A percentile compares a stretch with the other conserved stretches of the same genome.
Evolutionary conservation across 139 green algal species (phyloP).

Genomic region (Ostreobium quekettii): DNA sequence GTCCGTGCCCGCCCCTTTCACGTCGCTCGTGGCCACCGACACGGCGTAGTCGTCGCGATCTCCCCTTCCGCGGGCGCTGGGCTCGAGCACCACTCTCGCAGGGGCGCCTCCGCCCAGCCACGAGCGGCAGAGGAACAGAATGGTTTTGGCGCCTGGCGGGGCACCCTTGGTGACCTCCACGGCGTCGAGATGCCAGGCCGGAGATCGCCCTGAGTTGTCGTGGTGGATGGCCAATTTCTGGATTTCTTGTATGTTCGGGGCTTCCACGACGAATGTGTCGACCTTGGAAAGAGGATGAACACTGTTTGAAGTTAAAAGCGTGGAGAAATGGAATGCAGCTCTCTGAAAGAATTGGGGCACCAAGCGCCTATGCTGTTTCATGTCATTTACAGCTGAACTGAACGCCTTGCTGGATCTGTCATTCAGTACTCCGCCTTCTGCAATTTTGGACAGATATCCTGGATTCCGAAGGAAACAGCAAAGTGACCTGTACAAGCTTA

Average conservation of each 20-base stretch:
- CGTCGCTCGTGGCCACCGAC: conserved; percentile 34
- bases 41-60: conserved; percentile 8
- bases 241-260: conserved; percentile 22
- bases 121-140: not conserved
- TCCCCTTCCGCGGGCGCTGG: not conserved
- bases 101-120: not conserved
- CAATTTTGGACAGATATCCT: too few relatives aligned
- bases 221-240: conserved; percentile 30
- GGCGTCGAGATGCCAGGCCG: conserved; percentile 43
- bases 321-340: too few relatives aligned
- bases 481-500: too few relatives aligned
- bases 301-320: too few relatives aligned
- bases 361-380: too few relatives aligned
- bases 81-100: not conserved
- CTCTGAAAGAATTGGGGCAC: too few relatives aligned
- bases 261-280: not conserved
- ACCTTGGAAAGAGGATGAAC: too few relatives aligned
- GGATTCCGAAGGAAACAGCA: too few relatives aligned
- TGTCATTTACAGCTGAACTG: too few relatives aligned
- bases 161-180: conserved; percentile 30
- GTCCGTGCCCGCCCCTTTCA: conserved; percentile 40
- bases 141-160: conserved; percentile 1
- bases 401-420: too few relatives aligned
- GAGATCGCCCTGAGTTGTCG: conserved; percentile 37
- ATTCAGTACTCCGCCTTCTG: too few relatives aligned